Evolutionary conservation across 1,284 basidiomycete species (phyloP).

Genomic region (Apiotrichum sp.): DNA sequence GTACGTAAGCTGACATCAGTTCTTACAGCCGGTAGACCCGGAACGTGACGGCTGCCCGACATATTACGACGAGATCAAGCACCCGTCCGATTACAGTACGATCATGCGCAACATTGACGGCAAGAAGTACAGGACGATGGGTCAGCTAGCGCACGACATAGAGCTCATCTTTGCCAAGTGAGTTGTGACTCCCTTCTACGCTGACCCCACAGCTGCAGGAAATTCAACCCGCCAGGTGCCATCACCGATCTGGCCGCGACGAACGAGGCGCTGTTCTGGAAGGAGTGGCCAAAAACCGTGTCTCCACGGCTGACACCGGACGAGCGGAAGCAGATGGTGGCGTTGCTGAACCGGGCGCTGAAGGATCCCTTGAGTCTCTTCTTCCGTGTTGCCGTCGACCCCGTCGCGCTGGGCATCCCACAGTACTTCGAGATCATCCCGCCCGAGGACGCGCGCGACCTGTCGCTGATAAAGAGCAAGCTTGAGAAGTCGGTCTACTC

Average conservation of each 20-base stretch:
- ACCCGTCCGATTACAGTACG: slow-evolving; percentile 93
- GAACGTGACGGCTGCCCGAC: slow-evolving; percentile 75
- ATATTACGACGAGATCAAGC: slow-evolving; percentile 88
- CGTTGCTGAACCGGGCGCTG: slow-evolving; percentile 63
- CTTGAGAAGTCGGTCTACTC: slow-evolving; percentile 53
- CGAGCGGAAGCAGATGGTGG: slow-evolving; percentile 74
- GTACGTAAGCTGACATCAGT: slow-evolving; percentile 46
- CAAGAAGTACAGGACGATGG: slow-evolving; percentile 66
- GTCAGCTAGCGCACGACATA: slow-evolving; percentile 72
- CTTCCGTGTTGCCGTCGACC: slow-evolving; percentile 65
- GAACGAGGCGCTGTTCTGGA: slow-evolving; percentile 69
- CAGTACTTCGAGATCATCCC: slow-evolving; percentile 47
- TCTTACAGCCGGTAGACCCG: slow-evolving; percentile 81
- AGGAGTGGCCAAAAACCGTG: slow-evolving; percentile 76
- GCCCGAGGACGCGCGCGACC: slow-evolving; percentile 71
- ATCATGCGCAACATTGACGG: slow-evolving; percentile 63
- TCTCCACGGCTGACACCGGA: slow-evolving; percentile 68
- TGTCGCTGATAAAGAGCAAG: slow-evolving; percentile 73
- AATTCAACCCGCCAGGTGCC: slow-evolving; percentile 71
- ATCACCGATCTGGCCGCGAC: slow-evolving; percentile 63
- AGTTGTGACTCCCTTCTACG: slow-evolving; percentile 26
- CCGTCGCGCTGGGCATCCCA: slow-evolving; percentile 35
- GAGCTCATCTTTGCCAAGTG: slow-evolving; percentile 78
- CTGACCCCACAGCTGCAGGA: slow-evolving; percentile 53
- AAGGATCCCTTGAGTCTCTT: slow-evolving; percentile 69